Conservation (phyloP, 1,284 basidiomycete species). For the Sporisorium exsertum region DNA sequence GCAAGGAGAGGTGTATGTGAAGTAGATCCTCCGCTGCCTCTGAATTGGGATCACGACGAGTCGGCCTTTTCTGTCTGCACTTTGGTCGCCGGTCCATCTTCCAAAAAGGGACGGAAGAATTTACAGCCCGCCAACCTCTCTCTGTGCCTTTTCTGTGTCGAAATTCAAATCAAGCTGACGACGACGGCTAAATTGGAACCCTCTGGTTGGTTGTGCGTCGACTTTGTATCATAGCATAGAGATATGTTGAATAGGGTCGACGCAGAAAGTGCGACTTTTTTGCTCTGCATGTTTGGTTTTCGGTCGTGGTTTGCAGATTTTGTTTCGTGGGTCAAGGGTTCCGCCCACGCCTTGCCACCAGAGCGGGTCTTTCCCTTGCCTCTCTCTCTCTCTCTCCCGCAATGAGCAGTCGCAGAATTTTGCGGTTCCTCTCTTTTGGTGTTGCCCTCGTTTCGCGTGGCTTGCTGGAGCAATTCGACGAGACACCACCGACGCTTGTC, state of each 20-base stretch:
- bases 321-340: conserved; percentile 10
- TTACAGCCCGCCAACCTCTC: not conserved
- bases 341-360: not conserved
- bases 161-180: not conserved
- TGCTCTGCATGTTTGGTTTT: not conserved
- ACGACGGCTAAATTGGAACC: not conserved
- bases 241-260: too few relatives aligned
- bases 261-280: too few relatives aligned
- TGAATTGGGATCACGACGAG: too few relatives aligned
- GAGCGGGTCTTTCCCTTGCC: too few relatives aligned
- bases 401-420: conserved; percentile 5
- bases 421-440: not conserved
- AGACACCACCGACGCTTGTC: not conserved
- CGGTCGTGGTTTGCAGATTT: not conserved
- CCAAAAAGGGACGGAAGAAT: not conserved
- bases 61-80: too few relatives aligned
- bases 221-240: not conserved
- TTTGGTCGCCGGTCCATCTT: conserved; percentile 25
- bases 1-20: too few relatives aligned
- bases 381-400: not conserved
- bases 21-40: not conserved
- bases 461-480: not conserved
- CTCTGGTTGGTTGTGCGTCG: conserved; percentile 3
- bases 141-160: not conserved
- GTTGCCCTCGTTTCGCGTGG: conserved; percentile 8